Evolutionary conservation across 371 early-diverging fungal species (phyloP).

Genomic region (Mucor irregularis): DNA sequence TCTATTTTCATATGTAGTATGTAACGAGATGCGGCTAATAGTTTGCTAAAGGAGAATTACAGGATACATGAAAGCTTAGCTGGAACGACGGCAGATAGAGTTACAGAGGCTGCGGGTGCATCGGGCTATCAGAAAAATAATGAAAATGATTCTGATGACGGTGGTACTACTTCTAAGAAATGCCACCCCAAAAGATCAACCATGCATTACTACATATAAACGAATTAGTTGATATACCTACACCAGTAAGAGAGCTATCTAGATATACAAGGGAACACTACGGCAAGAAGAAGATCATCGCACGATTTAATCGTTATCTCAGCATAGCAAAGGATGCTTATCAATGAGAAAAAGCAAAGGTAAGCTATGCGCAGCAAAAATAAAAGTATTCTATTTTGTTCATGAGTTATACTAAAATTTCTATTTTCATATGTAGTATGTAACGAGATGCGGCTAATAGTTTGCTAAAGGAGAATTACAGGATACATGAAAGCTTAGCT

Average conservation of each 20-base stretch:
- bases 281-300: not conserved
- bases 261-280: not conserved
- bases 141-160: conserved; percentile 3
- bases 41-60: not conserved
- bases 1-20: not conserved
- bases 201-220: not conserved
- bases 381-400: not conserved
- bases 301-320: not conserved
- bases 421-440: not conserved
- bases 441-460: not conserved
- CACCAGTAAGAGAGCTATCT: not conserved
- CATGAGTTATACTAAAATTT: not conserved
- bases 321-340: not conserved
- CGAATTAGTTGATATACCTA: not conserved
- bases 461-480: not conserved
- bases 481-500: not conserved
- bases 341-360: not conserved
- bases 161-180: conserved; percentile 4
- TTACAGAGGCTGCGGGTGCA: not conserved
- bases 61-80: not conserved
- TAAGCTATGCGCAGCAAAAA: not conserved
- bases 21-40: not conserved
- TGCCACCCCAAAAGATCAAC: conserved; percentile 1
- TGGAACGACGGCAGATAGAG: not conserved
- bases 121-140: not conserved